Percentiles rank a stretch among this genome's conserved stretches.
Evolutionary conservation across 2,329 filamentous ascomycete species (phyloP).

Genomic region (Lachnellula arida): DNA sequence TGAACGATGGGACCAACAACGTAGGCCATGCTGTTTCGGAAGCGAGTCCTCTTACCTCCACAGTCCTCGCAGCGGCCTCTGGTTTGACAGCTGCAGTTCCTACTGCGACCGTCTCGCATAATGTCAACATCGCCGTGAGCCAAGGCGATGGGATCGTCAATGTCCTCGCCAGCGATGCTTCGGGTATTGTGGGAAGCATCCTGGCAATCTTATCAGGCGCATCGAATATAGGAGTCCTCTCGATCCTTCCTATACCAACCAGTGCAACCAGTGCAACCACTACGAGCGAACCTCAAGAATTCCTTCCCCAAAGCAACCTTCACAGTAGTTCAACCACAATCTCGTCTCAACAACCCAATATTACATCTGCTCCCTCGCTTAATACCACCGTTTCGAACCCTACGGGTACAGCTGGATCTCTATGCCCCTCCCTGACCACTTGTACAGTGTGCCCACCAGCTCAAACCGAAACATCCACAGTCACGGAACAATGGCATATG

Average conservation of each 20-base stretch:
- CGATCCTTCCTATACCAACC: not conserved
- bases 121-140: constrained; percentile 3
- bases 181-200: constrained; percentile 14
- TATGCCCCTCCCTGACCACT: not conserved
- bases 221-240: constrained; percentile 11
- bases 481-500: constrained; percentile 25
- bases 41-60: not conserved
- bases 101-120: not conserved
- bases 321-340: constrained; percentile 1
- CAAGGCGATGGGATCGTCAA: constrained; percentile 11
- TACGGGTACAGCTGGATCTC: not conserved
- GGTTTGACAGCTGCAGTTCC: not conserved
- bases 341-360: not conserved
- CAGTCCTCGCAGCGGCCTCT: not conserved
- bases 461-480: constrained; percentile 17
- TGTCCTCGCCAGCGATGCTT: constrained; percentile 10
- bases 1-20: constrained; percentile 8
- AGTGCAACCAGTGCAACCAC: too few relatives aligned
- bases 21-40: not conserved
- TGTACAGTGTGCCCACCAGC: constrained; percentile 11
- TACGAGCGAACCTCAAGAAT: constrained; percentile 1
- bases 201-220: constrained; percentile 3
- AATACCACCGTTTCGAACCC: not conserved
- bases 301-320: not conserved
- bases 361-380: constrained; percentile 2